Evolutionary conservation across 495 filamentous ascomycete genomes (phyloP).

Genomic region (Penicillium pulvis): DNA sequence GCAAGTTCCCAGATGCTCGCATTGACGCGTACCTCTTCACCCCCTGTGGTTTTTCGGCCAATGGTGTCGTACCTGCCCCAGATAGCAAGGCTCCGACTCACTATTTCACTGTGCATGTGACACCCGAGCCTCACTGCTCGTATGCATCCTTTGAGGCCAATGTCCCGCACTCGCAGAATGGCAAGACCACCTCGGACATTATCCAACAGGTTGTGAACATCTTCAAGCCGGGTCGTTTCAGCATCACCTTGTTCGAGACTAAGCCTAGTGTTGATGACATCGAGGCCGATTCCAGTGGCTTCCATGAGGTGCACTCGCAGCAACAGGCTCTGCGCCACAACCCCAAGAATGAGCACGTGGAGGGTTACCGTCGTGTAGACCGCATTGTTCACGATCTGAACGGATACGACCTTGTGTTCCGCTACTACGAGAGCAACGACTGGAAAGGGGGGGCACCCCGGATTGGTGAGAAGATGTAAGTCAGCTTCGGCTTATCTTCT

Average conservation of each 20-base stretch:
- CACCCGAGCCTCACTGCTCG: slow-evolving; percentile 96
- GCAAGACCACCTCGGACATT: slow-evolving; percentile 84
- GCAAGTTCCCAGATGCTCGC: slow-evolving; percentile 86
- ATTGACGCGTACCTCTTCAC: slow-evolving; percentile 97
- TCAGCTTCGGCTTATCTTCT: slow-evolving; percentile 9
- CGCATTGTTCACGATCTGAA: slow-evolving; percentile 97
- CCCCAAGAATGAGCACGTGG: slow-evolving; percentile 76
- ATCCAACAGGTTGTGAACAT: slow-evolving; percentile 93
- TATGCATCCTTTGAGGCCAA: slow-evolving; percentile 99
- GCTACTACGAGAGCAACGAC: slow-evolving; percentile 90
- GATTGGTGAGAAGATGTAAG: slow-evolving; percentile 62
- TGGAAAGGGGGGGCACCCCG: slow-evolving; percentile 81
- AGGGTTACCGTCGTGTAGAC: slow-evolving; percentile 88
- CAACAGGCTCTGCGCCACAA: slow-evolving; percentile 53
- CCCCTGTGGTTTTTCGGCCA: slow-evolving; percentile 97
- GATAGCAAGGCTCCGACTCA: slow-evolving; percentile 66
- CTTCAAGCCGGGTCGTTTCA: slow-evolving; percentile 96
- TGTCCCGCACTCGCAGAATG: slow-evolving; percentile 86
- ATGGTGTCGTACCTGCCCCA: slow-evolving; percentile 89
- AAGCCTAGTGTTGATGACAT: slow-evolving; percentile 57
- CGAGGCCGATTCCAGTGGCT: slow-evolving; percentile 37
- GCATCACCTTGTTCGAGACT: slow-evolving; percentile 94
- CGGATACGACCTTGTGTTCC: slow-evolving; percentile 95
- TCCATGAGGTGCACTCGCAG: slow-evolving; percentile 48
- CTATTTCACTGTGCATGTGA: slow-evolving; percentile 99